Evolutionary conservation across 306 rosid genomes (phyloP), one percentile per base, ranked within the genome.

Genomic region (Quercus suber): DNA sequence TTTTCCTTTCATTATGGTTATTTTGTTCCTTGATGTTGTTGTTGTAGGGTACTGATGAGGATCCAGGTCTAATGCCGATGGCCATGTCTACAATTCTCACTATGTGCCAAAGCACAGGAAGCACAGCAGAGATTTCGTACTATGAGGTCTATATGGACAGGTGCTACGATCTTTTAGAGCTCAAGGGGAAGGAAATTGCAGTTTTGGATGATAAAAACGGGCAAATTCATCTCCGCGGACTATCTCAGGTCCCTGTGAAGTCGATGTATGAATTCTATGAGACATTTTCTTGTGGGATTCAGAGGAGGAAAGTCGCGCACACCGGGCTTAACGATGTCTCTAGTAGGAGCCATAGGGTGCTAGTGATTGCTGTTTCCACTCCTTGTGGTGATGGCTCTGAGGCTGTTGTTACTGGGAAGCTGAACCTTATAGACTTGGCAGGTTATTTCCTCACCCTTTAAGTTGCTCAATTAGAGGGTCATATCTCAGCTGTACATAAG

Each of bases 371-470:
- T 55, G 89, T 95, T 67, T 92, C 92, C 51, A 59, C 83, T 71
- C 85, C 93, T 70, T 67, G 73, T 3, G 67, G 52, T 43, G 90
- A 81, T 79, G 88, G 80, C 45, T 73, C 83, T 37, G 85, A 77
- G 28, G 49, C 74, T 65, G 27, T 63, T 67, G 51, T 90, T 68
- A 79, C 79, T 63, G 99, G 98, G 63, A 95, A 93, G 89, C 77
- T 95, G 89, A 95, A 95, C 78, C 99, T 95, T 81, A 91, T 93
- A 84, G 99, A 95, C 85, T 86, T 95, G 78, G 99, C 99, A 85
- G 99, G 98, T 92, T 56, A 67, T 37, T 76, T 81, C 49, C 71
- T 56, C 51, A n/a, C 75, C 74, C 58, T 45, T 52, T 25, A 8
- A 59, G 74, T 35, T 78, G 67, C 71, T 5, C 13, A 19, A 25